phyloP scores from a whole-genome alignment of 495 filamentous ascomycete genomes.

The Penicillium dipodomyicola region DNA sequence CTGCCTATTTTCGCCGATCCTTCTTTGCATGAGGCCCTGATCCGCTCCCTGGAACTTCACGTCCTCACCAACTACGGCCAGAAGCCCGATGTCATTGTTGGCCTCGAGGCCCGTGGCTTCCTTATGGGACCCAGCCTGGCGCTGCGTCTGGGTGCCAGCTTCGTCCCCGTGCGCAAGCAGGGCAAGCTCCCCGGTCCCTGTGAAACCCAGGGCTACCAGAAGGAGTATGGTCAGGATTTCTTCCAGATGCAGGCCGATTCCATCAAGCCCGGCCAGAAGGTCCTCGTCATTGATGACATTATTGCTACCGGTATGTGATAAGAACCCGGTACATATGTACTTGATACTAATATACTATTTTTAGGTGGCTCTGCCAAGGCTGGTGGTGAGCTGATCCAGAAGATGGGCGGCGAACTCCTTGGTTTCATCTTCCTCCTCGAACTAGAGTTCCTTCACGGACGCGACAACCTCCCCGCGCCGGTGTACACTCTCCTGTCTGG shows the following conservation, averaged over 20 bases:
- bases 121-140: conserved; percentile 92
- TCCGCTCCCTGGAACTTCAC: conserved; percentile 86
- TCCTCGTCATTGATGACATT: conserved; percentile 93
- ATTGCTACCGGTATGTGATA: conserved; percentile 84
- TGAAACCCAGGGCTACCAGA: conserved; percentile 77
- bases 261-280: conserved; percentile 82
- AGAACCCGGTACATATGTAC: background rate
- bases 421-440: conserved; percentile 96
- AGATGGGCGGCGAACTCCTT: conserved; percentile 78
- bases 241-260: conserved; percentile 92
- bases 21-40: conserved; percentile 68
- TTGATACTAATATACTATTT: background rate
- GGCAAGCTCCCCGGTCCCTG: conserved; percentile 93
- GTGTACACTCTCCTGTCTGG: conserved; percentile 78
- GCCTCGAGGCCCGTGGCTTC: conserved; percentile 92
- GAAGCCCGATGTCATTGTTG: conserved; percentile 86
- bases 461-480: conserved; percentile 82
- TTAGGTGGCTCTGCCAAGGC: conserved; percentile 91
- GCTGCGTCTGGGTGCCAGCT: conserved; percentile 77
- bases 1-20: conserved; percentile 89
- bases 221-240: conserved; percentile 95
- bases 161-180: conserved; percentile 92
- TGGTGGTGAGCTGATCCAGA: conserved; percentile 78
- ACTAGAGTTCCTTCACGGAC: conserved; percentile 89
- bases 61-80: conserved; percentile 53